Evolutionary conservation across 83 land plant genomes (phyloP).

Genomic region (Picea abies): DNA sequence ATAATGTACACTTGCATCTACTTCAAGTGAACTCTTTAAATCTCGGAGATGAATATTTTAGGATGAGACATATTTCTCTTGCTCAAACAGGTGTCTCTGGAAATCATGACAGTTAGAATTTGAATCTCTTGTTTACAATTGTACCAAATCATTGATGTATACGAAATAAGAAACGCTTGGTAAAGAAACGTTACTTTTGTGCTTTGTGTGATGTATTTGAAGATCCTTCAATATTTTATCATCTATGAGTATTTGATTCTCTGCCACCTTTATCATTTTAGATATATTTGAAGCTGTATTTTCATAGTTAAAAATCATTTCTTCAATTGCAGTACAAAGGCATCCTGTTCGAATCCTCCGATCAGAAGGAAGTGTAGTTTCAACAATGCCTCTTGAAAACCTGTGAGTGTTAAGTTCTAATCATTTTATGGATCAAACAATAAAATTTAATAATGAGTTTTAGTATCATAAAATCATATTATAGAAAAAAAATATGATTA

Average conservation of each 20-base stretch:
- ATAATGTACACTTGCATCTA: constrained; percentile 44
- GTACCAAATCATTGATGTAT: background rate
- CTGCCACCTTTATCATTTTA: constrained; percentile 26
- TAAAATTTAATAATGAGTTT: background rate
- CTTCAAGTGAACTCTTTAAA: constrained; percentile 46
- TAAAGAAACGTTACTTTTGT: constrained; percentile 41
- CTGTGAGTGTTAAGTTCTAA: constrained; percentile 26
- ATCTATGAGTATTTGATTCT: constrained; percentile 45
- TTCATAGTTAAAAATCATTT: constrained; percentile 55
- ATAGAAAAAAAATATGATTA: too few species aligned
- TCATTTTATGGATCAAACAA: background rate
- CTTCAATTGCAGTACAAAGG: constrained; percentile 74
- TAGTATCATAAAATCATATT: too few species aligned
- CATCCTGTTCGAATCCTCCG: constrained; percentile 62
- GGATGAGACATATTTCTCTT: constrained; percentile 30
- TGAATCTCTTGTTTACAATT: background rate
- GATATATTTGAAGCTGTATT: constrained; percentile 31
- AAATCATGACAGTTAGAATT: constrained; percentile 5
- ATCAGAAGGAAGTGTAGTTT: constrained; percentile 87
- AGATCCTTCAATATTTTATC: constrained; percentile 33
- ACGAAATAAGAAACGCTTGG: background rate
- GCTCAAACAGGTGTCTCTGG: constrained; percentile 41
- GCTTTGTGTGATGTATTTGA: constrained; percentile 18
- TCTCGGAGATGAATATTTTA: constrained; percentile 56
- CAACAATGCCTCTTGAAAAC: constrained; percentile 80